Evolutionary conservation across 495 filamentous ascomycete genomes (phyloP), one percentile per base, ranked within the genome.

Genomic region (Tuber indicum): DNA sequence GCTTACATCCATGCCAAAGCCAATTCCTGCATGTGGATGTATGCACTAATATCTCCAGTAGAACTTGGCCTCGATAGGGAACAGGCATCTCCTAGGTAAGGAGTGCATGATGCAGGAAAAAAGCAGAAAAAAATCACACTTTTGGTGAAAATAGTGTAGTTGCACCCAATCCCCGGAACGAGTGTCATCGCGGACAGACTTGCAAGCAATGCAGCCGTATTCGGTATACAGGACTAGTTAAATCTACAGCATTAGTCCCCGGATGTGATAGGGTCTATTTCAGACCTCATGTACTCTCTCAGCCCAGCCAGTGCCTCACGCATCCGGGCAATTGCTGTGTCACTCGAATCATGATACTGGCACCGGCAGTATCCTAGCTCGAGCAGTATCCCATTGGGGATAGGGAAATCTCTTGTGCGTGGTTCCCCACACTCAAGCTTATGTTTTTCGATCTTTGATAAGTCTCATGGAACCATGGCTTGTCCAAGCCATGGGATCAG

Each of bases 201-300:
- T 26, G 26, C 58, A 66, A 66, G 58, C 14, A 32, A 17, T 36
- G 58, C 58, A 66, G 58, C 26, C 58, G 58, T 36, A 36, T 36
- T 32, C 58, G 26, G 58, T 66, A 26, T 19, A 7, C 1, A 66
- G 26, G 58, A 32, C 58, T 16, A 17, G 58, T 36, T 66, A 16
- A 17, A 36, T 36, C 58, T 36, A 17, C 32, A 36, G 26, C 12
- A 66, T 36, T 36, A 7, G 26, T 32, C 58, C 58, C 14, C 26
- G 58, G 26, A 66, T 66, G 58, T 66, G 32, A 32, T 66, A 66
- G 58, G 58, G 58, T 66, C 58, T 66, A 66, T 66, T 66, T 66
- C 58, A 66, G 14, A 66, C 26, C 12, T 14, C 58, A 36, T 14
- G 58, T 19, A 14, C 17, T 36, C 58, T 32, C 58, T 36, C 32